Conservation (phyloP, 768 basidiomycete species). For the Candolleomyces efflorescens region DNA sequence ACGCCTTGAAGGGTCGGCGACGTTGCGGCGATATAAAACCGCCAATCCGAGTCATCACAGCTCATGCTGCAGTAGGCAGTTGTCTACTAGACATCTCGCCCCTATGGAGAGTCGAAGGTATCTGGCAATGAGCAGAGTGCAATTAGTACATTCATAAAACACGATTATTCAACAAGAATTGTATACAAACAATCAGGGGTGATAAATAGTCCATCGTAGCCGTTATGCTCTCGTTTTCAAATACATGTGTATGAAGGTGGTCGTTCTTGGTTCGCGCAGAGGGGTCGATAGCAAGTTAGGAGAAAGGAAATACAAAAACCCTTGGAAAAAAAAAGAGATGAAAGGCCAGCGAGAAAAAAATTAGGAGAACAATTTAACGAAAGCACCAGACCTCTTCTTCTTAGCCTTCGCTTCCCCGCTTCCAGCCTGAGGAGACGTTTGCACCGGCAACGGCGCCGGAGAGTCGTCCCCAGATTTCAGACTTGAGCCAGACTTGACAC, state of each 20-base stretch:
- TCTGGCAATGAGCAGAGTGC: not conserved
- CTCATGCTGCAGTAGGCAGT: too few relatives aligned
- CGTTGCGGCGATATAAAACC: too few relatives aligned
- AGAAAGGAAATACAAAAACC: not conserved
- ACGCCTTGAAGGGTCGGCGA: too few relatives aligned
- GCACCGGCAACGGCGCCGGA: too few relatives aligned
- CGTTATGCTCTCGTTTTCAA: too few relatives aligned
- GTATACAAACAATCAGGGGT: too few relatives aligned
- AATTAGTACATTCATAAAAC: not conserved
- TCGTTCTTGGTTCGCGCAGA: too few relatives aligned
- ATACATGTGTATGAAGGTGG: too few relatives aligned
- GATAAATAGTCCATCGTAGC: too few relatives aligned
- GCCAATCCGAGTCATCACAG: too few relatives aligned
- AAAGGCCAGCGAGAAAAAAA: not conserved
- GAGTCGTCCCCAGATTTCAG: not conserved
- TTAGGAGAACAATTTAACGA: not conserved
- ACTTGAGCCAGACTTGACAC: constrained; percentile 2
- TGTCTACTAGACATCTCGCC: too few relatives aligned
- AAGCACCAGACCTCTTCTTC: constrained; percentile 8
- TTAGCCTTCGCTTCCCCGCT: not conserved
- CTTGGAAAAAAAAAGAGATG: not conserved
- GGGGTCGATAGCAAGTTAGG: not conserved
- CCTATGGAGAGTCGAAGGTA: not conserved
- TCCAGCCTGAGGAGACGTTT: not conserved
- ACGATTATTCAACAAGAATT: not conserved